Base-by-base conservation (phyloP, 495 filamentous ascomycete genomes). In the Aspergillus mulundensis region DNA sequence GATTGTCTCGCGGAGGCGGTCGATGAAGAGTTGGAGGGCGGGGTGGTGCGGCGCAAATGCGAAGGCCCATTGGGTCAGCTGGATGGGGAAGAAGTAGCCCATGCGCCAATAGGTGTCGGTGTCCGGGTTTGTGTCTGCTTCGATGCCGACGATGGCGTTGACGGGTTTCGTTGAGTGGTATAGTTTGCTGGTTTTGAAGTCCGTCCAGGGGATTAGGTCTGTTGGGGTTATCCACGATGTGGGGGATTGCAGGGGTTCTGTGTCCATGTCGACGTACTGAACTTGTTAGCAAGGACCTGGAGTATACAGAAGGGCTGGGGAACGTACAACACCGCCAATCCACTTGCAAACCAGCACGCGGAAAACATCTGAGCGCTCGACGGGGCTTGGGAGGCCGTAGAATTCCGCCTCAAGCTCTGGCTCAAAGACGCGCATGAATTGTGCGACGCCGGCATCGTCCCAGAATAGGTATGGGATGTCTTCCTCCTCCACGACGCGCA, bases 181-280 rank as follows among this genome's bases (percentile, higher is more conserved):
- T 1, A 41, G 8, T 5, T 11, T 8, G 15, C 49, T 44, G 2
- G 58, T 59, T 14, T 56, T 16, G 5, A 16, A 43, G 19, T 64
- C 62, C 7, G 21, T 45, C 62, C 62, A 64, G 40, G 58, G 52
- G 10, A 24, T 16, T 0, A 64, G 5, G 30, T 64, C 56, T 0
- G 30, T 5, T 6, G 38, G 8, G 5, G 42, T 39, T 30, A 64
- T 54, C 62, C 62, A 64, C 0, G 36, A 10, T 10, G 24, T 30
- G 3, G 62, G 62, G 0, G 40, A 21, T 4, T 34, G 49, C 24
- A 61, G 40, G 14, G 58, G 58, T 16, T 56, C 54, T 2, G 62
- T 59, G 48, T 64, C 62, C 12, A 64, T 58, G 41, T 64, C 62
- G 15, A 50, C 62, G 18, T 64, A 64, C 58, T 64, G n/a, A 4